phyloP scores from a whole-genome alignment of 805 yeast species.

The Candida methanosorbosa region DNA sequence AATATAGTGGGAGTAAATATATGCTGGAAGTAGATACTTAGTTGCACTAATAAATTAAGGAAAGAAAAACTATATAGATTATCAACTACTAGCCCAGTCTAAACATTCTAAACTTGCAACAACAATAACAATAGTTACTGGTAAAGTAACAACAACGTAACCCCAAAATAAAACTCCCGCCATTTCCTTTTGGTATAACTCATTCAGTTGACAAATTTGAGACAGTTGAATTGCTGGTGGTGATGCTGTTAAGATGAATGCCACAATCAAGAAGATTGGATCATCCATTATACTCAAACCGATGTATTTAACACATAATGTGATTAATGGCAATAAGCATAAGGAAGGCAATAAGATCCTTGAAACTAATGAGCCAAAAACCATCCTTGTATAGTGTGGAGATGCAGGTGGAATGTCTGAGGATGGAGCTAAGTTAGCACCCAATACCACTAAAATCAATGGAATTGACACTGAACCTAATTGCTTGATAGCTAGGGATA shows the following conservation, averaged over 20 bases:
- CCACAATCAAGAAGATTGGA: slow-evolving; percentile 71
- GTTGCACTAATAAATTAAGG: no score
- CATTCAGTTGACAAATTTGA: slow-evolving; percentile 72
- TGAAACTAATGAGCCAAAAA: slow-evolving; percentile 61
- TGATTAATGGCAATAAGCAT: slow-evolving; percentile 57
- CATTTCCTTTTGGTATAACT: slow-evolving; percentile 73
- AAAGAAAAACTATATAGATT: no score
- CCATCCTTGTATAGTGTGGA: slow-evolving; percentile 50
- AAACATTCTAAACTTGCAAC: slow-evolving; percentile 55
- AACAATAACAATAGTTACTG: slow-evolving; percentile 66
- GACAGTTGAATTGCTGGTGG: slow-evolving; percentile 83
- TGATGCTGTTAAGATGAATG: slow-evolving; percentile 64
- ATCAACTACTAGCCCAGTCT: slow-evolving; percentile 20
- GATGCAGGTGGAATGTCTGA: slow-evolving; percentile 60
- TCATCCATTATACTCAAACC: slow-evolving; percentile 66
- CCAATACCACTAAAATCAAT: slow-evolving; percentile 63
- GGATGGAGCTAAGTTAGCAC: slow-evolving; percentile 69
- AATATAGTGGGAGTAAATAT: no score
- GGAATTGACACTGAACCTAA: slow-evolving; percentile 74
- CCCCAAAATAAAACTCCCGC: slow-evolving; percentile 80
- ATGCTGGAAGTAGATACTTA: no score
- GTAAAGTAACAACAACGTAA: slow-evolving; percentile 65
- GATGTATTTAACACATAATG: slow-evolving; percentile 53
- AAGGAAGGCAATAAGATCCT: slow-evolving; percentile 74
- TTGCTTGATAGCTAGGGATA: slow-evolving; percentile 54